Evolutionary conservation across 345 rosid species (phyloP).

Genomic region (Lumnitzera racemosa): DNA sequence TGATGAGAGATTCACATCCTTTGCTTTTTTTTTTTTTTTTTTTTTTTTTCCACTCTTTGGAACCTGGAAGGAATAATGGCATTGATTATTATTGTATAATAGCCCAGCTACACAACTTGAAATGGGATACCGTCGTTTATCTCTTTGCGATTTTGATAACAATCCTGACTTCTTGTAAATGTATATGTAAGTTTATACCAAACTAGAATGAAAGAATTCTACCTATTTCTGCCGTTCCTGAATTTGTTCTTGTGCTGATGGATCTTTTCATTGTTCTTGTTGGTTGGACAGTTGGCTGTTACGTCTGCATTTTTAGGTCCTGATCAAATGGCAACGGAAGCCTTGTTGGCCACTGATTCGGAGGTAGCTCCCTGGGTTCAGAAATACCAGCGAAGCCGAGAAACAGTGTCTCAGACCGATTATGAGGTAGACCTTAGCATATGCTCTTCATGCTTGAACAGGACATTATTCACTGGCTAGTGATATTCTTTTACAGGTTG

Average conservation of each 20-base stretch:
- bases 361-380: constrained; percentile 79
- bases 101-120: too few relatives aligned
- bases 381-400: constrained; percentile 87
- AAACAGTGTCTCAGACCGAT: constrained; percentile 87
- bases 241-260: constrained; percentile 6
- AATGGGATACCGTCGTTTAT: too few relatives aligned
- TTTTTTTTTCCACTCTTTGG: too few relatives aligned
- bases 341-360: constrained; percentile 50
- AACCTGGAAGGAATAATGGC: too few relatives aligned
- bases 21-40: too few relatives aligned
- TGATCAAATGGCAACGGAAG: constrained; percentile 74
- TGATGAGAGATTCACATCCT: too few relatives aligned
- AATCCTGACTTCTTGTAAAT: too few relatives aligned
- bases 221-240: too few relatives aligned
- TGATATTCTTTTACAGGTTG: neutral
- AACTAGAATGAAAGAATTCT: too few relatives aligned
- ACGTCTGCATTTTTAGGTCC: constrained; percentile 97
- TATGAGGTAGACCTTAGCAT: constrained; percentile 51
- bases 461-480: neutral
- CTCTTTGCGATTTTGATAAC: too few relatives aligned
- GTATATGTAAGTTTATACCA: too few relatives aligned
- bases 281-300: constrained; percentile 61
- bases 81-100: too few relatives aligned
- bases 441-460: neutral
- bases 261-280: constrained; percentile 6